Conservation (phyloP, 345 rosid species). For the Brassica juncea region DNA sequence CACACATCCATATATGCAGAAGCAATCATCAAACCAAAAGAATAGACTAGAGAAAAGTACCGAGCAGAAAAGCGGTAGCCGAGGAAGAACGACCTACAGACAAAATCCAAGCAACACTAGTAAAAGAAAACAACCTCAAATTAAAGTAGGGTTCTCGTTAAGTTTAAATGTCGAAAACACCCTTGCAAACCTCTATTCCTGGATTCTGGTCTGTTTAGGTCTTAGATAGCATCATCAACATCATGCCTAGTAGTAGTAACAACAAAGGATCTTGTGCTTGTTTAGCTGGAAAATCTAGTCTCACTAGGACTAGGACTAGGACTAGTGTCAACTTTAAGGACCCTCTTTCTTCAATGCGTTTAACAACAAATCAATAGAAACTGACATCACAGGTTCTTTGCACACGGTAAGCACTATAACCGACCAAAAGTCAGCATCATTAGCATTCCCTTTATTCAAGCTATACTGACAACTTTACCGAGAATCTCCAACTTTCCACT, state of each 20-base stretch:
- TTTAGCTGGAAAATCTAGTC: not conserved
- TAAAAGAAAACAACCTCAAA: not conserved
- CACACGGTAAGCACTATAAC: slow-evolving; percentile 38
- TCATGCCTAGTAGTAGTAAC: too few species aligned
- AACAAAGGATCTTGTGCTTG: not conserved
- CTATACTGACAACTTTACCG: slow-evolving; percentile 41
- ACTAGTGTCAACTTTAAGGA: not conserved
- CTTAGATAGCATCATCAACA: too few species aligned
- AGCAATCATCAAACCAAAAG: not conserved
- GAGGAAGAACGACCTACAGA: too few species aligned
- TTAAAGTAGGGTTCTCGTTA: slow-evolving; percentile 14
- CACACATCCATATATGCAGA: not conserved
- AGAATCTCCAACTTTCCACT: slow-evolving; percentile 46
- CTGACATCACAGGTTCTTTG: slow-evolving; percentile 29
- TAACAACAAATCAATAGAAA: slow-evolving; percentile 44
- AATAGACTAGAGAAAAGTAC: slow-evolving; percentile 10
- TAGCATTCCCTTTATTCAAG: slow-evolving; percentile 46
- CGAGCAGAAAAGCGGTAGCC: slow-evolving; percentile 16
- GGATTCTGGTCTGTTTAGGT: too few species aligned
- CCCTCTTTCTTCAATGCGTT: not conserved
- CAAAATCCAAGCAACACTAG: too few species aligned
- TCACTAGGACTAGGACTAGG: too few species aligned
- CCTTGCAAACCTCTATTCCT: slow-evolving; percentile 10
- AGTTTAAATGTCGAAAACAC: slow-evolving; percentile 19
- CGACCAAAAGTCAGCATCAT: slow-evolving; percentile 48